Evolutionary conservation across 2,329 filamentous ascomycete genomes (phyloP), one percentile per base, ranked within the genome.

Genomic region (Fusarium buxicola): DNA sequence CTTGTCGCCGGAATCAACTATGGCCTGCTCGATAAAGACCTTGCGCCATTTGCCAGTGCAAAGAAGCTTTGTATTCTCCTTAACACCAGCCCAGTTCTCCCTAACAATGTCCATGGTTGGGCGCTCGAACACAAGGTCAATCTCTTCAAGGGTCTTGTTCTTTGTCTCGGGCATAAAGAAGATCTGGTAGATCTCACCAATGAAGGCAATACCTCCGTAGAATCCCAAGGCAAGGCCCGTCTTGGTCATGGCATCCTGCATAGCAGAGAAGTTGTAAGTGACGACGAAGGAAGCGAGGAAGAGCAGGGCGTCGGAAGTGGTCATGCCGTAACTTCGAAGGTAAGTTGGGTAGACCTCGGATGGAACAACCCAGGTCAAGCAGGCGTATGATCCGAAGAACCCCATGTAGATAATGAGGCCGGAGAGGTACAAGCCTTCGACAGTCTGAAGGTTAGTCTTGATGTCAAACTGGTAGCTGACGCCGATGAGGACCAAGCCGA

Each of bases 111-210:
- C 82, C 36, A 78, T 77, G 0, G 89, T 91, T 0, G 89, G 88
- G 59, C 84, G 81, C 45, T 83, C 81, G 72, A 91, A 91, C 16
- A 91, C 78, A 32, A 86, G 77, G 58, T 92, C 89, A 57, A 92
- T 91, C 75, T 92, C 89, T 75, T 92, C 89, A 0, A 92, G 82
- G 4, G 77, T 81, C 75, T 83, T 84, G 73, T 88, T 85, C 80
- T 91, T 91, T 3, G 89, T 91, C 79, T 91, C 88, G 0, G 88
- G 89, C 89, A 92, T 92, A 76, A 91, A 92, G 45, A 91, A 72
- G 41, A 91, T 79, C 76, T 92, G 89, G 74, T 91, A 92, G 66
- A 90, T 78, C 84, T 88, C 90, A 11, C 88, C 89, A 0, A 92
- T 9, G 1, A 89, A 82, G 0, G 89, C 89, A 50, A 92, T 91